These are phyloP conservation scores for Blastobotrys mokoenaii DNA, from an alignment of 805 yeast genomes.

Conservation along the genomic window DNA sequence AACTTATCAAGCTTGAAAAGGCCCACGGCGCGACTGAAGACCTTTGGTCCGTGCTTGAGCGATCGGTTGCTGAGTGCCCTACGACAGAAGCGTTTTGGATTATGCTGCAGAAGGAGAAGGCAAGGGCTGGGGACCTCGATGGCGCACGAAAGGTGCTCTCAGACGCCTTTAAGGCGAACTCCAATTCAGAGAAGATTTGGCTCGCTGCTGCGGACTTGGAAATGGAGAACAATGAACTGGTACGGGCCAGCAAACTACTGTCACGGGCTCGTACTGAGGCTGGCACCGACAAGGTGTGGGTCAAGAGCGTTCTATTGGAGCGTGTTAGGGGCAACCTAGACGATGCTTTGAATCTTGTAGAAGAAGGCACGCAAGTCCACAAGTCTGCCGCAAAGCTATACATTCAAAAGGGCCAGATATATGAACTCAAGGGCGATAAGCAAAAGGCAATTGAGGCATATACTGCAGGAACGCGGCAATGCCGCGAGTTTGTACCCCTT, in stretches of 20 bases:
- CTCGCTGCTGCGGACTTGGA: conserved; percentile 66
- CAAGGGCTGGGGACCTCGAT: conserved; percentile 41
- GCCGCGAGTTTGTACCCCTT: conserved; percentile 38
- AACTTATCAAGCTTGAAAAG: conserved; percentile 23
- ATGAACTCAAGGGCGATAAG: conserved; percentile 26
- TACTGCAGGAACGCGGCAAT: conserved; percentile 39
- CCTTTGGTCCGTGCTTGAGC: conserved; percentile 41
- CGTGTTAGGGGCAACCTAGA: conserved; percentile 33
- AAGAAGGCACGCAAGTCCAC: conserved; percentile 40
- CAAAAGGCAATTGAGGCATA: conserved; percentile 41
- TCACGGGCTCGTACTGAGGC: conserved; percentile 33
- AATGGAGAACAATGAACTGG: conserved; percentile 31
- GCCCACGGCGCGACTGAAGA: conserved; percentile 21
- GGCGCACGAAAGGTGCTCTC: conserved; percentile 48
- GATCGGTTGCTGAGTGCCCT: conserved; percentile 45
- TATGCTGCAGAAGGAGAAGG: conserved; percentile 65
- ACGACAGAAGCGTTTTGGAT: conserved; percentile 44
- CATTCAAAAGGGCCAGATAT: conserved; percentile 56
- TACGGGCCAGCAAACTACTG: conserved; percentile 32
- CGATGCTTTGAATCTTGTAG: conserved; percentile 34
- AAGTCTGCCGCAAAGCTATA: conserved; percentile 47
- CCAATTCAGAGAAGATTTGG: conserved; percentile 51
- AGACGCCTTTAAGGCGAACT: conserved; percentile 37
- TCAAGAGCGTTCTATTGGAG: conserved; percentile 47
- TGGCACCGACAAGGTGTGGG: conserved; percentile 47